Evolutionary conservation across 768 basidiomycete genomes (phyloP), one percentile per base, ranked within the genome.

Genomic region (Tylopilus intermedius): DNA sequence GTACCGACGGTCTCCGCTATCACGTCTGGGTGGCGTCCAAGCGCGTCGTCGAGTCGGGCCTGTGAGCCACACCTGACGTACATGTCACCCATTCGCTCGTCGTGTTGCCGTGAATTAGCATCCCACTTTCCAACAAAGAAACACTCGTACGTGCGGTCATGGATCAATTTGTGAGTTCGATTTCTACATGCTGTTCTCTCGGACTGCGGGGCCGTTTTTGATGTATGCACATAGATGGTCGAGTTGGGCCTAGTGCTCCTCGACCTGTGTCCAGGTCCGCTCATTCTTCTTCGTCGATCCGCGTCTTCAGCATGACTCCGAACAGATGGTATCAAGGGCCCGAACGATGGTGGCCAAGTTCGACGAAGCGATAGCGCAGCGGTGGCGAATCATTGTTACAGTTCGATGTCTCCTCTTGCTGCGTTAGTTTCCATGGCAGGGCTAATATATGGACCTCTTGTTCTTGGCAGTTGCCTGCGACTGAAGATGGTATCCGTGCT

Each of bases 201-300:
- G 35, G 35, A 15, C 35, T 14, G 35, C 15, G 10, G 5, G 47
- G 40, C n/a, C 24, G 26, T 40, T 35, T 50, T 15, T 33, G 35
- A 13, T 22, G 13, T 26, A 5, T 45, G 9, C 49, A 8, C n/a
- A 24, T 52, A 84, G 83, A 58, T 83, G 43, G 72, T 79, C 48
- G 78, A 82, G 58, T 58, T 83, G 24, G 78, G 77, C 21, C 60
- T 63, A 5, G 72, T 71, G 3, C 62, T 81, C 47, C 59, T 75
- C 45, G 74, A 77, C 51, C 67, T 72, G n/a, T 71, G 70, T 41
- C 59, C 69, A 4, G 82, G 80, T 0, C 75, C 76, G 1, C 76
- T 83, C 48, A 63, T 79, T 37, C 72, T n/a, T 77, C 15, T 77
- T 78, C 47, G 63, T 85, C 44, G 80, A 83, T 62, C 75, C 80